Conservation (phyloP, 106 monocot genomes). For the Dendrobium catenatum region DNA sequence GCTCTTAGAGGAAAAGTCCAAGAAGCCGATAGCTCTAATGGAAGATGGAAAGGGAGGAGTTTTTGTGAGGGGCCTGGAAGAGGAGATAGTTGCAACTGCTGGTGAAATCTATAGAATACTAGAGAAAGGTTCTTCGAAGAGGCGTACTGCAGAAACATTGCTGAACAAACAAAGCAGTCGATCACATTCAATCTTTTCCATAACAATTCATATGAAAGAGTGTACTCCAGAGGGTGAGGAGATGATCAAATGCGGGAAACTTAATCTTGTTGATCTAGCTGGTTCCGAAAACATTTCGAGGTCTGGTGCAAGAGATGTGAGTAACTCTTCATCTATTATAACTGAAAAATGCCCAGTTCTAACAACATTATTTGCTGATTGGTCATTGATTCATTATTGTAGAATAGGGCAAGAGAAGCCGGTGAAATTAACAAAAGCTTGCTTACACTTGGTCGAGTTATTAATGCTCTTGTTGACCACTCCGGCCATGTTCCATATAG, state of each 20-base stretch:
- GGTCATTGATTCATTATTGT: neutral
- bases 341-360: neutral
- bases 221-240: slow-evolving; percentile 60
- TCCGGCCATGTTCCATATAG: slow-evolving; percentile 68
- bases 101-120: slow-evolving; percentile 53
- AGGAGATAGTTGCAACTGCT: slow-evolving; percentile 41
- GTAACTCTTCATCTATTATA: neutral
- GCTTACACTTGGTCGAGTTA: slow-evolving; percentile 67
- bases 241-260: slow-evolving; percentile 62
- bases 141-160: slow-evolving; percentile 59
- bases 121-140: slow-evolving; percentile 51
- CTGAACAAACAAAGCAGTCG: slow-evolving; percentile 56
- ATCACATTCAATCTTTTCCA: slow-evolving; percentile 45
- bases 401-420: slow-evolving; percentile 70
- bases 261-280: slow-evolving; percentile 73
- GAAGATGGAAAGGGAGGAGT: slow-evolving; percentile 20
- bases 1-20: slow-evolving; percentile 11
- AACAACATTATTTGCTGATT: neutral
- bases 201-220: slow-evolving; percentile 64
- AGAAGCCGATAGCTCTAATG: slow-evolving; percentile 14
- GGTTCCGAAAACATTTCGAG: slow-evolving; percentile 64
- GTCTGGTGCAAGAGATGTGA: slow-evolving; percentile 66
- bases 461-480: slow-evolving; percentile 64
- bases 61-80: slow-evolving; percentile 15
- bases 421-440: slow-evolving; percentile 38